Percentiles rank a stretch among this genome's conserved stretches.
Evolutionary conservation across 768 basidiomycete species (phyloP).

Genomic region (Phlegmacium glaucopus): DNA sequence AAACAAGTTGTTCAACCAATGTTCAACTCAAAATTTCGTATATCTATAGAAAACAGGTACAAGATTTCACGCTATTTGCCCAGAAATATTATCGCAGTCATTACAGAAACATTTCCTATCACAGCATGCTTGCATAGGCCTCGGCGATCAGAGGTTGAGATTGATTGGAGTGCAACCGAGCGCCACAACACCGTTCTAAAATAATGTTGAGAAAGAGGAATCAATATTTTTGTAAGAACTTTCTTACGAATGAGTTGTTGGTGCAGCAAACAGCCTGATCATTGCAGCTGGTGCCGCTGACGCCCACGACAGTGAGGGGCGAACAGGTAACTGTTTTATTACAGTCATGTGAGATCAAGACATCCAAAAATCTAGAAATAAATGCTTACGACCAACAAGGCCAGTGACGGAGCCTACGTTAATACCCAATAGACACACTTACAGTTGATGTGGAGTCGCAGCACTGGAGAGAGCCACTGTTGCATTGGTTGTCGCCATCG

Average conservation of each 20-base stretch:
- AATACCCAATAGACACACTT: constrained; percentile 20
- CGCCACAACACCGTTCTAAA: constrained; percentile 23
- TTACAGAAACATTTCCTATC: too few relatives aligned
- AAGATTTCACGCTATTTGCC: too few relatives aligned
- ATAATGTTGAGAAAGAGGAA: background rate
- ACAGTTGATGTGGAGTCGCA: constrained; percentile 20
- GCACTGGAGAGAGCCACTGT: constrained; percentile 27
- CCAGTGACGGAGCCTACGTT: constrained; percentile 13
- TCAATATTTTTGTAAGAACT: background rate
- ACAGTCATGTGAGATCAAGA: constrained; percentile 2
- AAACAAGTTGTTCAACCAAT: too few relatives aligned
- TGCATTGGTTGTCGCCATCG: constrained; percentile 22
- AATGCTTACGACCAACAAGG: constrained; percentile 14
- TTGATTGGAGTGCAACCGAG: constrained; percentile 28
- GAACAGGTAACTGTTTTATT: constrained; percentile 23
- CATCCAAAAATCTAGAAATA: too few relatives aligned
- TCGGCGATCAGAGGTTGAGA: constrained; percentile 20
- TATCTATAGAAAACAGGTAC: too few relatives aligned
- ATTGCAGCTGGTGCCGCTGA: constrained; percentile 19
- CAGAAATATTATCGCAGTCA: too few relatives aligned
- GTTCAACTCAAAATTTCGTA: too few relatives aligned
- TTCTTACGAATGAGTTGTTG: constrained; percentile 23
- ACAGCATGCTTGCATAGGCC: too few relatives aligned
- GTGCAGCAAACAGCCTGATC: constrained; percentile 30
- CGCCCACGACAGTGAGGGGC: constrained; percentile 27